These are phyloP conservation scores for Borovskyia barvae DNA, from an alignment of 208 protist species.

Conservation along the genomic window DNA sequence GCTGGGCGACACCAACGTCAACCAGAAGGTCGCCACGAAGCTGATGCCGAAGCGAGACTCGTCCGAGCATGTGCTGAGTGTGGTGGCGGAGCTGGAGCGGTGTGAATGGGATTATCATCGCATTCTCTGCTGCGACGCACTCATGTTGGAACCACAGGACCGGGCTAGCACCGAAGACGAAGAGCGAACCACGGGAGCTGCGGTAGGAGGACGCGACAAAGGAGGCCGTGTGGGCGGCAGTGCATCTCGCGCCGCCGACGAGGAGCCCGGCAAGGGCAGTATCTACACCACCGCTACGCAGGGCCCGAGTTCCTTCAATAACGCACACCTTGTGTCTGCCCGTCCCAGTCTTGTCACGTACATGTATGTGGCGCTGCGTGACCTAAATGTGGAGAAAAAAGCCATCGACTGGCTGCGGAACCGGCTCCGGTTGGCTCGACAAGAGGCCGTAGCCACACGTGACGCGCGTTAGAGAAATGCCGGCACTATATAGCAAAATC, in stretches of 20 bases:
- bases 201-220: too few species aligned
- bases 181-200: background rate
- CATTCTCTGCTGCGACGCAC: constrained; percentile 48
- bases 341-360: constrained; percentile 50
- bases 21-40: constrained; percentile 39
- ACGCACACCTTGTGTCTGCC: constrained; percentile 21
- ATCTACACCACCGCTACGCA: constrained; percentile 44
- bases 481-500: too few species aligned
- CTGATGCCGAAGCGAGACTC: constrained; percentile 33
- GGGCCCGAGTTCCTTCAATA: constrained; percentile 42
- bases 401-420: constrained; percentile 54
- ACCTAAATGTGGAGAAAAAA: constrained; percentile 55
- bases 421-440: constrained; percentile 28
- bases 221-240: too few species aligned
- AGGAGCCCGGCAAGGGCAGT: constrained; percentile 11
- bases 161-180: constrained; percentile 5
- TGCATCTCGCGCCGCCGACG: background rate
- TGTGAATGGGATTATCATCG: constrained; percentile 61
- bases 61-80: constrained; percentile 31
- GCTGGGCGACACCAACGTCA: constrained; percentile 26
- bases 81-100: constrained; percentile 50
- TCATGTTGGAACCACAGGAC: constrained; percentile 40
- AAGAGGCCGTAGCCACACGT: constrained; percentile 16
- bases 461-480: background rate
- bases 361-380: constrained; percentile 68